Evolutionary conservation across 352 stramenopile species (phyloP), one percentile per base, ranked within the genome.

Genomic region (Blastocystis hominis): DNA sequence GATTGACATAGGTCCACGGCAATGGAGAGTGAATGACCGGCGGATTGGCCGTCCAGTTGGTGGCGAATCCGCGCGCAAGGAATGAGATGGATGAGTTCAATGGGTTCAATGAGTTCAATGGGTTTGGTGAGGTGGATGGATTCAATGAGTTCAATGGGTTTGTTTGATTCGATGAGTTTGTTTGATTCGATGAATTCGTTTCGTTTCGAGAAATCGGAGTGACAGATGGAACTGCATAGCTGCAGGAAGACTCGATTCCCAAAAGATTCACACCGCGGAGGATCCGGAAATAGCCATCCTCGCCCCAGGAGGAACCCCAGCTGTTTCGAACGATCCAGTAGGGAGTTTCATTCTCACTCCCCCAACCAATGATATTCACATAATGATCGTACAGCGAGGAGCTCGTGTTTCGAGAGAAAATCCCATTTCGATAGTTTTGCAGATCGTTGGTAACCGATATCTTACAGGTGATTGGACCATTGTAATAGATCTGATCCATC

Each of bases 401-500:
- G 40, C 92, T 91, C 3, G 90, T 94, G 40, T 92, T 92, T 6
- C 91, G 94, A 91, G 89, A 97, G 86, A 98, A 94, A 66, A 98
- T 93, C 40, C 96, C 96, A 36, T 94, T 94, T 6, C 91, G 93
- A 91, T 98, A 98, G 70, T 96, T 91, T 92, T 77, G 10, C 94
- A 88, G 36, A 90, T 89, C 69, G 46, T 50, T 6, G 68, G 61
- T 64, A 64, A 81, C 53, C 79, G 34, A 15, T 62, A 88, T 94
- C 54, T 92, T 94, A 88, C 94, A 97, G 2, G 93, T 93, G 75
- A 98, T 96, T 0, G 95, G 94, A 0, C 95, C 95, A 53, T 95
- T 93, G 24, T 92, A 93, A 78, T 95, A 97, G 75, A 98, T 97
- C 92, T 98, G 95, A 4, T 93, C 91, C 92, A 96, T 97, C 92